These are phyloP conservation scores for Colletotrichum incanum DNA, from an alignment of 2,329 filamentous ascomycete genomes.

Conservation along the genomic window DNA sequence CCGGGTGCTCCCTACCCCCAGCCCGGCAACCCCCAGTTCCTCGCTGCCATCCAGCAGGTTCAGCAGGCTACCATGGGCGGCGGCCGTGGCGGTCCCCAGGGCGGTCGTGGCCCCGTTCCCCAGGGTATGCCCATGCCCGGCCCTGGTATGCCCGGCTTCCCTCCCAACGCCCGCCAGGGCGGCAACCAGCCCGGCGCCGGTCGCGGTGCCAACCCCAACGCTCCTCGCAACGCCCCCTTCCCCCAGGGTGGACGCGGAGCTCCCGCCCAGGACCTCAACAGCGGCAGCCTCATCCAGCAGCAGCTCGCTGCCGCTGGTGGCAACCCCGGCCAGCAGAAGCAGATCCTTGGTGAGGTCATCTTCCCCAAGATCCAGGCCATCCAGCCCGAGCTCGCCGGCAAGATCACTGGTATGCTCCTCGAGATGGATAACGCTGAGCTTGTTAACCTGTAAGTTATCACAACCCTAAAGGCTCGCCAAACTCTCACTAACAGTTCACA, in stretches of 20 bases:
- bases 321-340: conserved; percentile 89
- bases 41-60: conserved; percentile 87
- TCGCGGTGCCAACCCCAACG: conserved; percentile 59
- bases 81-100: conserved; percentile 75
- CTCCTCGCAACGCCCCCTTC: conserved; percentile 60
- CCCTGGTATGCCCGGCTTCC: conserved; percentile 70
- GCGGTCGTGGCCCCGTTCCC: conserved; percentile 81
- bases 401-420: conserved; percentile 99
- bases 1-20: conserved; percentile 80
- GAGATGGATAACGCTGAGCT: conserved; percentile 99
- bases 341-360: conserved; percentile 96
- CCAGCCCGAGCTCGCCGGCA: conserved; percentile 96
- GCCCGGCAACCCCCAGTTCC: conserved; percentile 83
- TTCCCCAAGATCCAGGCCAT: conserved; percentile 98
- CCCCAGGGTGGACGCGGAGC: conserved; percentile 65
- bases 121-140: conserved; percentile 73
- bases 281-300: conserved; percentile 64
- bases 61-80: conserved; percentile 74
- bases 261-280: conserved; percentile 49
- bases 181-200: conserved; percentile 62
- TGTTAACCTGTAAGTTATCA: conserved; percentile 87
- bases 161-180: conserved; percentile 69
- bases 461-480: not conserved
- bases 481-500: conserved; percentile 57
- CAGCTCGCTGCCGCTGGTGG: conserved; percentile 69